phyloP scores from a whole-genome alignment of 1,139 yeast genomes.

The Candida frijolesensis region DNA sequence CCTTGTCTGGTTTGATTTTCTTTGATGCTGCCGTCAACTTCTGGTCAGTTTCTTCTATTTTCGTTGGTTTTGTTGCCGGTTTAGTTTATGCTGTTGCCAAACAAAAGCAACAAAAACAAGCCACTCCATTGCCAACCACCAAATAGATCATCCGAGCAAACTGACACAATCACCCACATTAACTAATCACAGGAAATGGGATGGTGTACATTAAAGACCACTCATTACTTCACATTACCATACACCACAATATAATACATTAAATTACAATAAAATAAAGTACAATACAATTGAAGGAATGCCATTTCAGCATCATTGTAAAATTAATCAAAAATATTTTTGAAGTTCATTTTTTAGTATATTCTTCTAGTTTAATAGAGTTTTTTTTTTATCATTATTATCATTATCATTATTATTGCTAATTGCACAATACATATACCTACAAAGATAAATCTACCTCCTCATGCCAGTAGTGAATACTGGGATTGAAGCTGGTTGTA shows the following conservation, averaged over 20 bases:
- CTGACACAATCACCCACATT: neutral
- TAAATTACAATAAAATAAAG: neutral
- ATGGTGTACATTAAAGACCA: neutral
- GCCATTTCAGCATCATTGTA: neutral
- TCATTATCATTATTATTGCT: neutral
- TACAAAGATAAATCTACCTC: no score
- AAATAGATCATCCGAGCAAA: conserved; percentile 8
- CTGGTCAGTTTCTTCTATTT: conserved; percentile 86
- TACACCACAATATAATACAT: neutral
- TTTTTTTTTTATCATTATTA: neutral
- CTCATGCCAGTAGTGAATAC: no score
- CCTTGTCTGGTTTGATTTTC: conserved; percentile 89
- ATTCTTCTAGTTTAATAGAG: conserved; percentile 1
- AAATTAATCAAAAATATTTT: conserved; percentile 1
- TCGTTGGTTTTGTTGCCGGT: conserved; percentile 93
- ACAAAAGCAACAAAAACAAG: conserved; percentile 60
- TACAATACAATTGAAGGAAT: neutral
- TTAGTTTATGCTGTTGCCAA: conserved; percentile 92
- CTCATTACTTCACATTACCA: neutral
- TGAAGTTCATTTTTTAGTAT: neutral
- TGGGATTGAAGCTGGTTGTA: no score
- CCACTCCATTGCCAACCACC: conserved; percentile 16
- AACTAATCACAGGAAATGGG: neutral
- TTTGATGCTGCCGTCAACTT: conserved; percentile 95
- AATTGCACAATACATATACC: neutral